Conservation (phyloP, 768 basidiomycete species). For the Pulveroboletus sp. region DNA sequence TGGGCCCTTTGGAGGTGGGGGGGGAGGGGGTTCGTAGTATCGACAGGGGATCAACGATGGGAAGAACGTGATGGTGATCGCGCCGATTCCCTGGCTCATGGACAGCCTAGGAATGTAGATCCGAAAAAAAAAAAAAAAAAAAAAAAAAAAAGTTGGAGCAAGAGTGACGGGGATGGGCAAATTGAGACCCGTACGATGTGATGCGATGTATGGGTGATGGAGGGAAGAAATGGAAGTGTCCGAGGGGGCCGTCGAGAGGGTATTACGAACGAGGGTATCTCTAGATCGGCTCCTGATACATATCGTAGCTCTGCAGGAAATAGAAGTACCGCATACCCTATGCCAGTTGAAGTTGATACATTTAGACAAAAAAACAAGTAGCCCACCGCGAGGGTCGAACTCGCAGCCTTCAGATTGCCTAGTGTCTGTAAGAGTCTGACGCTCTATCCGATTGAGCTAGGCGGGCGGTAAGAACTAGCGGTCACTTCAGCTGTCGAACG, state of each 20-base stretch:
- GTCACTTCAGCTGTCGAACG: too few species aligned
- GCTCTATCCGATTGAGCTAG: conserved; percentile 68
- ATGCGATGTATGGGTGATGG: neutral
- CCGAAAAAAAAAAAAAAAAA: too few species aligned
- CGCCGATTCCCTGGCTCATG: conserved; percentile 1
- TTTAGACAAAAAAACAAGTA: conserved; percentile 20
- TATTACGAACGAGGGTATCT: neutral
- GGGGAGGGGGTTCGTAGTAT: neutral
- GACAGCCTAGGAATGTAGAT: neutral
- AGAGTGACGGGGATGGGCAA: neutral
- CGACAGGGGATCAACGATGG: neutral
- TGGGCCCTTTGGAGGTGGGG: too few species aligned
- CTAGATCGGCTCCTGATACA: too few species aligned
- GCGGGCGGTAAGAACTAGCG: conserved; percentile 34
- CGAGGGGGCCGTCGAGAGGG: neutral
- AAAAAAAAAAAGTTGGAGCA: too few species aligned
- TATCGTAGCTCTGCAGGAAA: too few species aligned
- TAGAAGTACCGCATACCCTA: too few species aligned
- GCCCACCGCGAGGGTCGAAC: conserved; percentile 63
- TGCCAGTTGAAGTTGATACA: too few species aligned
- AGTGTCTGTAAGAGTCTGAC: conserved; percentile 52
- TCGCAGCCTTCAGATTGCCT: conserved; percentile 57
- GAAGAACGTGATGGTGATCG: neutral
- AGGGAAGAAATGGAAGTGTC: neutral
- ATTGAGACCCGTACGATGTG: neutral